Conservation (phyloP, 2,329 filamentous ascomycete species). For the Chaetomiaceae sp. region DNA sequence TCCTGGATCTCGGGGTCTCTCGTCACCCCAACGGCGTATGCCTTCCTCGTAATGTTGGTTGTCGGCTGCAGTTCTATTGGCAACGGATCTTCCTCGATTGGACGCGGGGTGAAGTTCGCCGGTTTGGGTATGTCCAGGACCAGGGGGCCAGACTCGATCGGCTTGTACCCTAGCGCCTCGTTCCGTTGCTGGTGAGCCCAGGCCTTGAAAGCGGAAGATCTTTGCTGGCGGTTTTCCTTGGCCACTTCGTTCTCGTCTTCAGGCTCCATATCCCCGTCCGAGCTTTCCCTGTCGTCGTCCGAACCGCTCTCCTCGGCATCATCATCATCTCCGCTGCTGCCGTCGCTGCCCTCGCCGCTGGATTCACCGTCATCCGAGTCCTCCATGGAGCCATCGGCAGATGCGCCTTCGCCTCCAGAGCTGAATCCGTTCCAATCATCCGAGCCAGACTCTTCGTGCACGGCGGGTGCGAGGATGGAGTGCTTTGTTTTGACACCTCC, state of each 20-base stretch:
- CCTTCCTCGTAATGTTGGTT: constrained; percentile 60
- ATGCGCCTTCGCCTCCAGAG: constrained; percentile 40
- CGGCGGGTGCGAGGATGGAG: constrained; percentile 42
- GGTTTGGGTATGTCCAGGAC: constrained; percentile 51
- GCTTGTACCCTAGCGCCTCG: constrained; percentile 66
- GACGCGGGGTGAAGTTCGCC: constrained; percentile 62
- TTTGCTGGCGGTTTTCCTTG: constrained; percentile 34
- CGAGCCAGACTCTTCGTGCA: constrained; percentile 36
- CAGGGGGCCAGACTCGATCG: constrained; percentile 40
- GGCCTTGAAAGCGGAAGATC: constrained; percentile 74
- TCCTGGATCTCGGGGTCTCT: constrained; percentile 71
- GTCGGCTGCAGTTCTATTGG: constrained; percentile 62
- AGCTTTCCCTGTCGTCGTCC: constrained; percentile 13
- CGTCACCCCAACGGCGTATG: constrained; percentile 68
- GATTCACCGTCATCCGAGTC: constrained; percentile 29
- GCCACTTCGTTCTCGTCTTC: constrained; percentile 33
- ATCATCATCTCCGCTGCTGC: constrained; percentile 32
- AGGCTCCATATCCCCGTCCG: constrained; percentile 22
- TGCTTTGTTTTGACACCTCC: constrained; percentile 56
- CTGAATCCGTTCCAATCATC: constrained; percentile 62
- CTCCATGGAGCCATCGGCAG: constrained; percentile 23
- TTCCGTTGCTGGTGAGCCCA: constrained; percentile 88
- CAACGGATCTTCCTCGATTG: constrained; percentile 65
- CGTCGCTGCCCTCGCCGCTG: constrained; percentile 33
- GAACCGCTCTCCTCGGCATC: constrained; percentile 14